Base-by-base conservation (phyloP, 495 filamentous ascomycete species). In the Podospora appendiculata region DNA sequence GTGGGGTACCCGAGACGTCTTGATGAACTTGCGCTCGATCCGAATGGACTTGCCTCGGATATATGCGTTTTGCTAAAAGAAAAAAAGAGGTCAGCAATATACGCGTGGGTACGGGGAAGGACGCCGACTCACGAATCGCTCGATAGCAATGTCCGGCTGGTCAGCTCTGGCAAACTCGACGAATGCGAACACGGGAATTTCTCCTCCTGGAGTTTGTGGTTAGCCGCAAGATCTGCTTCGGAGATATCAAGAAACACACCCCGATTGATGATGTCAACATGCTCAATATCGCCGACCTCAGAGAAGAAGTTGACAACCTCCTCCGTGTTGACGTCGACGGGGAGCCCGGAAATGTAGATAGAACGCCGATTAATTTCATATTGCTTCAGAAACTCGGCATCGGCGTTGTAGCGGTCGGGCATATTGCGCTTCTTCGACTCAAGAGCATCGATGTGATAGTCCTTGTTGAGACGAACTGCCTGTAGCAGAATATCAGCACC, bases 321-420 rank as follows among this genome's bases (percentile, higher is more conserved):
- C 3, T 65, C 54, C 40, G 76, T 61, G 5, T 63, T 62, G 19
- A 64, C 55, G 19, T 68, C 61, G 5, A 52, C 10, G 8, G 79
- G 74, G 17, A 84, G 54, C 39, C 70, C 68, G 9, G 76, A 76
- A 38, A 82, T 67, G 42, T 73, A 82, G 57, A 82, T 58, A 0
- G 79, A 77, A 40, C 73, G 70, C 6, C 68, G 61, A 52, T 82
- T 76, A 40, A 67, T 35, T 33, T 73, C 75, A 39, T 79, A 75
- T 19, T 61, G 58, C 19, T 57, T 57, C 10, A 74, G 61, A 47
- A 64, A 77, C 3, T 52, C 59, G 14, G 63, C 54, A 32, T 70
- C 63, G 7, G 54, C 57, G 19, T 64, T 53, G 2, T 45, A 18
- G 35, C 60, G 62, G n/a, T 55, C 38, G 4, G 36, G n/a, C 13